Conservation (phyloP, 805 yeast genomes). For the Cyberlindnera americana region DNA sequence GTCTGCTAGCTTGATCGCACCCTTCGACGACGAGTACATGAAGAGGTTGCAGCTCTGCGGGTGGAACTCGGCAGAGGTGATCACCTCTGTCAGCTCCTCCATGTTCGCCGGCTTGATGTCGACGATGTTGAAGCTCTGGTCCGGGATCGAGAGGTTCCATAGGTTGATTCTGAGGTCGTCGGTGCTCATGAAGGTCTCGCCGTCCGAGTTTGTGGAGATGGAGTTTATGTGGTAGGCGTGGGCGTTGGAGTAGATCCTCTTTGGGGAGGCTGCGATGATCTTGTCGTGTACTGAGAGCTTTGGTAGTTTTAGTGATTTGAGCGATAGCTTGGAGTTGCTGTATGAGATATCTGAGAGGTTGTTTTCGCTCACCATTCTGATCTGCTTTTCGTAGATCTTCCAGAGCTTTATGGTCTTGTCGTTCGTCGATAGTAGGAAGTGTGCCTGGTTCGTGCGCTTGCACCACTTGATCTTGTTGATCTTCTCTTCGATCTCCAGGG, state of each 20-base stretch:
- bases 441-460: constrained; percentile 82
- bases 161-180: constrained; percentile 94
- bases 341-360: constrained; percentile 53
- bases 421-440: constrained; percentile 84
- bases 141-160: constrained; percentile 93
- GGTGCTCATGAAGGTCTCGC: constrained; percentile 87
- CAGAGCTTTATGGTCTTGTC: constrained; percentile 98
- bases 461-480: constrained; percentile 98
- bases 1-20: constrained; percentile 91
- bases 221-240: constrained; percentile 98
- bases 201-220: constrained; percentile 90
- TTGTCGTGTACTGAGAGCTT: constrained; percentile 91
- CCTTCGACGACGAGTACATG: constrained; percentile 94
- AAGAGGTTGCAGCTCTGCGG: constrained; percentile 89
- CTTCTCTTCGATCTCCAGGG: constrained; percentile 95
- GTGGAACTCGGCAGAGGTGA: constrained; percentile 95
- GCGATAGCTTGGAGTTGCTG: constrained; percentile 25
- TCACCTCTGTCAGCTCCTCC: constrained; percentile 98
- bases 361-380: constrained; percentile 89
- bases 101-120: constrained; percentile 97
- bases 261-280: constrained; percentile 92
- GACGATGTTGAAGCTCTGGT: constrained; percentile 93
- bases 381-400: constrained; percentile 91
- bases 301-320: constrained; percentile 67
- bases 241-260: constrained; percentile 87